Evolutionary conservation across 2,329 filamentous ascomycete genomes (phyloP).

Genomic region (Aspergillus fumigatus): DNA sequence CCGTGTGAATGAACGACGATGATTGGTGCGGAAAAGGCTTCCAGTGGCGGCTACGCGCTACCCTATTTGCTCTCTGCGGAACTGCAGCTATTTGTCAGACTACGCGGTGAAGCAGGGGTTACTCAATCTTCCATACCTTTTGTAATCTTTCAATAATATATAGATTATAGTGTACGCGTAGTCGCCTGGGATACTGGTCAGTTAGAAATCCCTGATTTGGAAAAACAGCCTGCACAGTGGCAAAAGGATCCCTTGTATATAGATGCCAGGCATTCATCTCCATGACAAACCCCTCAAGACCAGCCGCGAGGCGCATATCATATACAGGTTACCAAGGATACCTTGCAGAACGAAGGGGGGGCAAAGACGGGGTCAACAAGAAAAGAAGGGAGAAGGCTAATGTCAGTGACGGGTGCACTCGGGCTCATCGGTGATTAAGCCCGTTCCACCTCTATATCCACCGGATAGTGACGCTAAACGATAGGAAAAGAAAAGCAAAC

Average conservation of each 20-base stretch:
- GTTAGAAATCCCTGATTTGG: not conserved
- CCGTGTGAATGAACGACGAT: not conserved
- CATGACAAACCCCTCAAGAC: not conserved
- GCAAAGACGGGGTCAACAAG: not conserved
- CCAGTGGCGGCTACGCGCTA: too few relatives aligned
- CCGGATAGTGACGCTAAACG: not conserved
- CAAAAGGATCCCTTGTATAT: not conserved
- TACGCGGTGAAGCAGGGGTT: not conserved
- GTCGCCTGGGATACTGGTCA: not conserved
- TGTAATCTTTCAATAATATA: too few relatives aligned
- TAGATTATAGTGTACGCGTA: too few relatives aligned
- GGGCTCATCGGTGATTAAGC: too few relatives aligned
- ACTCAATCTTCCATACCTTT: not conserved
- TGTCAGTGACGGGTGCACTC: too few relatives aligned
- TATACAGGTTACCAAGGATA: not conserved
- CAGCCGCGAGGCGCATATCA: too few relatives aligned
- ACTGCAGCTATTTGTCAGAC: not conserved
- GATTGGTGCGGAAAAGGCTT: not conserved
- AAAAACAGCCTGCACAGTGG: not conserved
- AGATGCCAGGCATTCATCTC: not conserved
- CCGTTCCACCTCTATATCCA: too few relatives aligned
- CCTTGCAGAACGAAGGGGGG: not conserved
- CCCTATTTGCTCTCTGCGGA: too few relatives aligned
- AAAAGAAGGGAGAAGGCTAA: not conserved
- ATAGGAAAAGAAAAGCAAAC: too few relatives aligned